These are phyloP conservation scores for Colletotrichum lentis DNA, from an alignment of 2,329 filamentous ascomycete species.

Conservation along the genomic window DNA sequence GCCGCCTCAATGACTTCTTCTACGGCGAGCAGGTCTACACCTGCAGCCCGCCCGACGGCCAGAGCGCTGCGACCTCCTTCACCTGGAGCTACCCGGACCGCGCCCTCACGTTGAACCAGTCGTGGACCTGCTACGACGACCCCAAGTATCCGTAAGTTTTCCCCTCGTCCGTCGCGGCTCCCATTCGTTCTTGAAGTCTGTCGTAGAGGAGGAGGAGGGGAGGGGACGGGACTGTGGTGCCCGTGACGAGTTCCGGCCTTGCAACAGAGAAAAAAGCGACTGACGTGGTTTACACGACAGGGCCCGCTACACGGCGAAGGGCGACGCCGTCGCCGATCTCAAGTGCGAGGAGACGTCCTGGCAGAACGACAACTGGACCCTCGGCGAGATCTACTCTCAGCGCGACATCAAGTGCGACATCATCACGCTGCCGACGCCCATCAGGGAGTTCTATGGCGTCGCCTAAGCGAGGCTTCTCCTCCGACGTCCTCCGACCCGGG, in stretches of 20 bases:
- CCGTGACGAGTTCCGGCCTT: too few species aligned
- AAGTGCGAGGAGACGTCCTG: slow-evolving; percentile 43
- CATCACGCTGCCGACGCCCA: slow-evolving; percentile 41
- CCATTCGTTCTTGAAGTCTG: too few species aligned
- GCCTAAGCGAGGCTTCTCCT: slow-evolving; percentile 35
- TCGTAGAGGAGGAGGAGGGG: too few species aligned
- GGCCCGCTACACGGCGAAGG: slow-evolving; percentile 44
- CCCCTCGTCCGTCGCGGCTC: neutral
- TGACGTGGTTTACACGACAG: slow-evolving; percentile 19
- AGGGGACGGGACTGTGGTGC: too few species aligned
- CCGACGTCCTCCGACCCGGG: too few species aligned
- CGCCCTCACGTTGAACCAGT: slow-evolving; percentile 56
- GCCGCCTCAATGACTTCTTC: slow-evolving; percentile 58
- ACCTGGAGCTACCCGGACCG: slow-evolving; percentile 51
- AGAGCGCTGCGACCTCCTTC: slow-evolving; percentile 51
- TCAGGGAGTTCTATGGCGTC: slow-evolving; percentile 43
- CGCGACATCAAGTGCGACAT: slow-evolving; percentile 44
- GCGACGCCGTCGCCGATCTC: slow-evolving; percentile 43
- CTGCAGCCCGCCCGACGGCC: slow-evolving; percentile 50
- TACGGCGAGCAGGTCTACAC: slow-evolving; percentile 56
- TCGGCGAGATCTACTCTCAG: slow-evolving; percentile 46
- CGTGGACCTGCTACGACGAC: slow-evolving; percentile 58
- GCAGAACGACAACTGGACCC: slow-evolving; percentile 46
- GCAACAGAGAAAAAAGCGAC: too few species aligned
- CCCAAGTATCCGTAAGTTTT: slow-evolving; percentile 36